phyloP scores from a whole-genome alignment of 116 monocot genomes.

The Phalaenopsis hybrid region DNA sequence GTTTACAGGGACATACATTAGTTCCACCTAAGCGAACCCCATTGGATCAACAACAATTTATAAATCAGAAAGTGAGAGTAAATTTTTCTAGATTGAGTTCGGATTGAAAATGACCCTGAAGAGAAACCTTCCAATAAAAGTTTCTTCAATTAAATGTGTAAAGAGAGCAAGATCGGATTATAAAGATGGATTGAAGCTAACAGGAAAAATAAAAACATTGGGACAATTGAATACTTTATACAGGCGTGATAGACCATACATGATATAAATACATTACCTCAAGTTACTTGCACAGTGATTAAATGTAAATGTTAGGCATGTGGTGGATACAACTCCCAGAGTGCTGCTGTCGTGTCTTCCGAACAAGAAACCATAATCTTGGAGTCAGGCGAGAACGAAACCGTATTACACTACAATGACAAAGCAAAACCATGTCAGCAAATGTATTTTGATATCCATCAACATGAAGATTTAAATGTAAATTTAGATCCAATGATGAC shows the following conservation, averaged over 20 bases:
- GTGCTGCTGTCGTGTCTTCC: slow-evolving; percentile 68
- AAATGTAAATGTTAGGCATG: slow-evolving; percentile 1
- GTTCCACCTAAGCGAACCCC: no score
- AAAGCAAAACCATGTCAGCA: neutral
- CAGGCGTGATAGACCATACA: neutral
- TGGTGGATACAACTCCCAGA: slow-evolving; percentile 88
- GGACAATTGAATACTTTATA: neutral
- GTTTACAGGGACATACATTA: no score
- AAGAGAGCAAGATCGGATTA: no score
- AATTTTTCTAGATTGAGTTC: neutral
- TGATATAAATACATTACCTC: neutral
- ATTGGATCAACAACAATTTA: no score
- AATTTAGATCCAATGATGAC: neutral
- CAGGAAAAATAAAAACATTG: neutral
- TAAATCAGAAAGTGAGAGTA: no score
- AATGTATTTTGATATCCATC: slow-evolving; percentile 5
- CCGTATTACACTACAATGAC: slow-evolving; percentile 67
- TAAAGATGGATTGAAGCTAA: no score
- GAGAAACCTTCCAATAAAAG: neutral
- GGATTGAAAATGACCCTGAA: neutral
- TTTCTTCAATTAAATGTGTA: no score
- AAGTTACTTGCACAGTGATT: neutral
- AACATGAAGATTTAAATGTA: neutral
- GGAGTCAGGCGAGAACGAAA: slow-evolving; percentile 61
- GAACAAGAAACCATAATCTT: slow-evolving; percentile 82